Conservation (phyloP, 2,329 filamentous ascomycete species). For the Dendrostoma leiphaemia region DNA sequence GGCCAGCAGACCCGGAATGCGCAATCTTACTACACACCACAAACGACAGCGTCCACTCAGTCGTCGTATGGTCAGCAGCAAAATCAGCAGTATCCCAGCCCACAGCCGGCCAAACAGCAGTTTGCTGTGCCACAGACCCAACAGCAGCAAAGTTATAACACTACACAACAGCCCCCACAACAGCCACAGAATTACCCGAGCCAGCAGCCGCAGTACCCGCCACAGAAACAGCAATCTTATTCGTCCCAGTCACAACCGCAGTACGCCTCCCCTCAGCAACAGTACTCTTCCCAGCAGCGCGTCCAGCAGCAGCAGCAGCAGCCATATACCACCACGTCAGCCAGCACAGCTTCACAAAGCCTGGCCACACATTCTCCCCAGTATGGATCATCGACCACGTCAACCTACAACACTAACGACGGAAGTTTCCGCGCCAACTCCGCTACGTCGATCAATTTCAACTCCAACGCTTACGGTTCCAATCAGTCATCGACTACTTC, state of each 20-base stretch:
- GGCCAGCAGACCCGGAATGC: conserved; percentile 12
- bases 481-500: conserved; percentile 11
- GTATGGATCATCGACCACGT: conserved; percentile 23
- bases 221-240: conserved; percentile 17
- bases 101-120: conserved; percentile 16
- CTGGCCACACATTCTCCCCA: conserved; percentile 26
- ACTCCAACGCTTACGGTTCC: conserved; percentile 21
- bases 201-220: conserved; percentile 13
- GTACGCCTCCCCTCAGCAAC: conserved; percentile 15
- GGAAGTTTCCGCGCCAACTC: conserved; percentile 24
- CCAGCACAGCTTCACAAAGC: conserved; percentile 22
- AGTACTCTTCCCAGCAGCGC: conserved; percentile 23
- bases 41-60: conserved; percentile 5
- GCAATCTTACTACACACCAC: conserved; percentile 13
- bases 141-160: conserved; percentile 12
- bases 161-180: conserved; percentile 12
- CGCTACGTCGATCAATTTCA: conserved; percentile 17
- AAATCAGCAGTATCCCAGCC: conserved; percentile 4
- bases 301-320: conserved; percentile 25
- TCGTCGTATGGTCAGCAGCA: conserved; percentile 15
- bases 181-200: conserved; percentile 12
- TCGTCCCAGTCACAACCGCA: conserved; percentile 11
- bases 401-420: conserved; percentile 22
- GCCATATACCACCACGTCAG: conserved; percentile 19
- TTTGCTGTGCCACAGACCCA: conserved; percentile 15